Base-by-base conservation (phyloP, 176 grass and related monocot species). In the Zea luxurians region DNA sequence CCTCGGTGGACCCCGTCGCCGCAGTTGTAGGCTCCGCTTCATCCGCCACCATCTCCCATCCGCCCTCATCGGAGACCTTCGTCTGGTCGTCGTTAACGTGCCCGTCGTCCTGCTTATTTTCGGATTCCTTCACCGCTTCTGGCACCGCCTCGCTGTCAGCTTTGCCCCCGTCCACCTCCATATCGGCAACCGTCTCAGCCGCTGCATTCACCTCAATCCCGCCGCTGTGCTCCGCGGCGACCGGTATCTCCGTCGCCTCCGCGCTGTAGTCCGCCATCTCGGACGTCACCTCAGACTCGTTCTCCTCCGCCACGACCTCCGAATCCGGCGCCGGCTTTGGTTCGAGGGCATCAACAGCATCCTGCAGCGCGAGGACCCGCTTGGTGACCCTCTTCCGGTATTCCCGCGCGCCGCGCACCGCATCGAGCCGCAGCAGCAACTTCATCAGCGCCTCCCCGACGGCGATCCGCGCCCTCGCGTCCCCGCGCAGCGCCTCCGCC, bases 301-400 rank as follows among this genome's bases (percentile, higher is more conserved):
- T 2, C 8, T 42, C 21, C 85, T 88, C 67, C 13, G 27, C 38
- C 17, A 27, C 68, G 11, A 36, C 46, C 20, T 61, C 58, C 18
- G 57, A 4, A 0, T 34, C 58, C 20, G 7, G 18, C 13, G 69
- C 48, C 36, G 50, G 2, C 21, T 1, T 43, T 6, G 77, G 43
- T 27, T 83, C 67, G 1, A 97, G 62, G 3, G 89, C 81, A 63
- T 93, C 94, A 4, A 97, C 73, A 5, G 83, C 78, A 4, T 97
- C 89, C 75, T 97, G 94, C 6, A 97, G 78, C 48, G 72, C 70
- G 45, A 97, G 86, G 18, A 91, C 91, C 37, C 61, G 76, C 48
- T 43, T 85, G 48, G 86, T 77, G 62, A 97, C 94, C 82, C 66
- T 80, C 69, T 61, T 79, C 62, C 94, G 61, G 38, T 90, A 93